Evolutionary conservation across 1,284 basidiomycete genomes (phyloP), one percentile per base, ranked within the genome.

Genomic region (Ustilago trichophora): DNA sequence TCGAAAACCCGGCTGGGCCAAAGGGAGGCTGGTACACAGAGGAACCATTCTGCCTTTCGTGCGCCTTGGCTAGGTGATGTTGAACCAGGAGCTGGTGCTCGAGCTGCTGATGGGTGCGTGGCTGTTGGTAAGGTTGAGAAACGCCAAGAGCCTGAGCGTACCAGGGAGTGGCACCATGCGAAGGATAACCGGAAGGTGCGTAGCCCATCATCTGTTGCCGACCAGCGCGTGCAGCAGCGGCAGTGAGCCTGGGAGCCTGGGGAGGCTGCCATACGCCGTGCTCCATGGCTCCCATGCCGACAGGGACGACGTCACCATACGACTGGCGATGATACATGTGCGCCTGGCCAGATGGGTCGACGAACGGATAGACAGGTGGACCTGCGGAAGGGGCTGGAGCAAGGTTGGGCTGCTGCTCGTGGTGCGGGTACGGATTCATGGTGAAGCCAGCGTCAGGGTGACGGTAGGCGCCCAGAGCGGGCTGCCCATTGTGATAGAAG

Each of bases 61-160:
- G 71, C 3, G 46, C 65, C 48, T 73, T 73, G 29, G 71, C 68
- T 18, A 73, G 50, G 18, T 73, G 62, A 33, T 73, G 71, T 34
- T 73, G 71, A 21, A 63, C 51, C 24, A 73, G 49, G 4, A 73
- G 65, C 62, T 73, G 66, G 15, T 73, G 71, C 42, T 73, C 71
- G 41, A 73, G 56, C 42, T 65, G 69, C 27, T 68, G 72, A 48
- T 67, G 72, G 9, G 63, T 64, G 21, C 60, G 68, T 7, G 53
- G 68, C 58, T 56, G 53, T 29, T 62, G 57, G 19, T 47, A 43
- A 3, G 55, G 44, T 5, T 59, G 59, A 18, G 52, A n/a, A n/a
- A n/a, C n/a, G 40, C 40, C 47, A 15, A 55, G 25, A 13, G 53
- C 29, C 44, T 60, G 64, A 1, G 46, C 36, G 21, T 63, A 48